Base-by-base conservation (phyloP, 2,329 filamentous ascomycete genomes). In the Thielaviopsis ethacetica region DNA sequence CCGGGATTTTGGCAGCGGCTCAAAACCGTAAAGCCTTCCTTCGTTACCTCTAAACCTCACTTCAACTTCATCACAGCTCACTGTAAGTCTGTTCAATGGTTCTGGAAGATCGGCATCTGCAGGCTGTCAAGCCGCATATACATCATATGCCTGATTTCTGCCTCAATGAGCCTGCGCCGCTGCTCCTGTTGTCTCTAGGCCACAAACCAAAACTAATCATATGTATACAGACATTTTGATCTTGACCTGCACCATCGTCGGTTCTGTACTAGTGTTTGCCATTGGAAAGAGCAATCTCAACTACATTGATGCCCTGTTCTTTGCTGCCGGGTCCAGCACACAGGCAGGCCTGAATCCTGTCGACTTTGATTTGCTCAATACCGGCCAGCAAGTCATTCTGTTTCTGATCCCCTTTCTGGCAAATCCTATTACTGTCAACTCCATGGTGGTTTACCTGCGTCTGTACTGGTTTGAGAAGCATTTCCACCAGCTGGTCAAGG, bases 381-480 rank as follows among this genome's bases (percentile, higher is more conserved):
- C 82, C 4, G 87, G 85, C 62, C 85, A 88, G 68, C 86, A 93
- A 71, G 69, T 88, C 50, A 76, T 86, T 56, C 72, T 94, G 26
- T 90, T 85, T 65, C 66, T 90, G 6, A 76, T 88, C 49, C 75
- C 85, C 3, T 84, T 89, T 76, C 65, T 88, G 13, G 83, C 85
- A 26, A 95, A 89, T 56, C 90, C 90, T 0, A 93, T 95, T 62
- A 84, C 86, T 53, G 84, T 95, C 65, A 83, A 95, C 67, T 82
- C 86, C 1, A 86, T 82, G 52, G 89, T 98, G 52, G 93, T 98
- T 7, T 91, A 95, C 65, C 78, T 97, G 15, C 86, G 93, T 26
- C 76, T 98, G 1, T 96, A 95, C 71, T 98, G 91, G 91, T 98
- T 98, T 68, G 91, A 98, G 71, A 95, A 94, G 71, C 82, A 91